phyloP scores from a whole-genome alignment of 805 yeast species.

The Pichia scutulata region DNA sequence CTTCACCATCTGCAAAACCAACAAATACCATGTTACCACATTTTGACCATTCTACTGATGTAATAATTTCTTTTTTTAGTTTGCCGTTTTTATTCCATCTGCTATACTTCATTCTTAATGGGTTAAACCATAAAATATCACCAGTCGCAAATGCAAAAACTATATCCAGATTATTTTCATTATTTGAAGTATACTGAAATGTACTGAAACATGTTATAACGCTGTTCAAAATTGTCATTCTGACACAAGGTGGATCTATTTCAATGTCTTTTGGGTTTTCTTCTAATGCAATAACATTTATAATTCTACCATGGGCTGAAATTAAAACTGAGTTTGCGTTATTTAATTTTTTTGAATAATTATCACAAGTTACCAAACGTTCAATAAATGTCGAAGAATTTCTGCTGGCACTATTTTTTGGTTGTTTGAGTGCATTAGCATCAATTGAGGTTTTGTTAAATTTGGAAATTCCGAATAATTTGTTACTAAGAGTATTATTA shows the following conservation, averaged over 20 bases:
- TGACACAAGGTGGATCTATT: constrained; percentile 35
- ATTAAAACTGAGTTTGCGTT: constrained; percentile 30
- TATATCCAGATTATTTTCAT: constrained; percentile 39
- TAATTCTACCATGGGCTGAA: constrained; percentile 41
- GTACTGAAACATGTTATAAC: constrained; percentile 34
- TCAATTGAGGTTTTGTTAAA: background rate
- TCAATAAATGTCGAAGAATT: constrained; percentile 30
- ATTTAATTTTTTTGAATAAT: constrained; percentile 22
- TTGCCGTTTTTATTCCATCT: constrained; percentile 46
- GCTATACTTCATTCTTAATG: constrained; percentile 39
- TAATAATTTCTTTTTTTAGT: constrained; percentile 35
- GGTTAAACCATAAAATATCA: constrained; percentile 57
- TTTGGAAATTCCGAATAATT: constrained; percentile 4
- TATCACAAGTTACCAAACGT: constrained; percentile 27
- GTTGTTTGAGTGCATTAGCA: constrained; percentile 18
- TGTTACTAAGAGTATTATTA: background rate
- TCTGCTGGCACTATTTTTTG: constrained; percentile 25
- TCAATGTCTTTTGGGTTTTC: constrained; percentile 34
- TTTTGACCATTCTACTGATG: constrained; percentile 40
- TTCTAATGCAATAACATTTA: constrained; percentile 38
- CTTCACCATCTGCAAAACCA: constrained; percentile 59
- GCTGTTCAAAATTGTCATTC: constrained; percentile 33
- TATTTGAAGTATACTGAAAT: constrained; percentile 21
- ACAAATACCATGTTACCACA: constrained; percentile 43
- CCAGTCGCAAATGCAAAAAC: constrained; percentile 60